These are phyloP conservation scores for Luvunga scandens DNA, from an alignment of 345 rosid genomes.

Conservation along the genomic window DNA sequence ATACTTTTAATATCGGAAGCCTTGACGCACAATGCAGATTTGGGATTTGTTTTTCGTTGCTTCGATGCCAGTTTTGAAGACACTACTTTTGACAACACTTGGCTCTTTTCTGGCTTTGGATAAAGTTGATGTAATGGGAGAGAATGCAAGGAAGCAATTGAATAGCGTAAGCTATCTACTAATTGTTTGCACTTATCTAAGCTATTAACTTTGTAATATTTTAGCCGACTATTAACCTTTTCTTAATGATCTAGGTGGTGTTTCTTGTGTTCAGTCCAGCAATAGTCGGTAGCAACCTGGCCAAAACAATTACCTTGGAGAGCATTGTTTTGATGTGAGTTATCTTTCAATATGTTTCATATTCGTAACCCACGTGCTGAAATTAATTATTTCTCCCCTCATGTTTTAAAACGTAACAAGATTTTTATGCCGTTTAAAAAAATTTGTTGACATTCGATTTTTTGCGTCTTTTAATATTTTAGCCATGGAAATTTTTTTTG, in stretches of 20 bases:
- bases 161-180: slow-evolving; percentile 21
- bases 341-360: background rate
- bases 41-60: slow-evolving; percentile 28
- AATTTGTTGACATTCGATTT: too few relatives aligned
- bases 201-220: too few relatives aligned
- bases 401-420: too few relatives aligned
- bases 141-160: slow-evolving; percentile 28
- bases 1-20: background rate
- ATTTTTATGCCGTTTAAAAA: too few relatives aligned
- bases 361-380: too few relatives aligned
- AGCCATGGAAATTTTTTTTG: too few relatives aligned
- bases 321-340: slow-evolving; percentile 33
- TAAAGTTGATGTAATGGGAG: slow-evolving; percentile 26
- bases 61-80: slow-evolving; percentile 35
- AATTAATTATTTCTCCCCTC: too few relatives aligned
- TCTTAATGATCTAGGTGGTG: slow-evolving; percentile 20
- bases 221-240: too few relatives aligned
- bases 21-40: slow-evolving; percentile 20
- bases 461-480: too few relatives aligned
- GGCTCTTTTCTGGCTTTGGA: slow-evolving; percentile 39
- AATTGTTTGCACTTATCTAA: background rate
- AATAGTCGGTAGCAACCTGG: slow-evolving; percentile 34
- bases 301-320: slow-evolving; percentile 32
- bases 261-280: slow-evolving; percentile 41
- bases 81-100: slow-evolving; percentile 34